A percentile compares a stretch with the other conserved stretches of the same genome.
These are phyloP conservation scores for Curvularia verruculosa DNA, from an alignment of 2,329 filamentous ascomycete genomes.

Conservation along the genomic window DNA sequence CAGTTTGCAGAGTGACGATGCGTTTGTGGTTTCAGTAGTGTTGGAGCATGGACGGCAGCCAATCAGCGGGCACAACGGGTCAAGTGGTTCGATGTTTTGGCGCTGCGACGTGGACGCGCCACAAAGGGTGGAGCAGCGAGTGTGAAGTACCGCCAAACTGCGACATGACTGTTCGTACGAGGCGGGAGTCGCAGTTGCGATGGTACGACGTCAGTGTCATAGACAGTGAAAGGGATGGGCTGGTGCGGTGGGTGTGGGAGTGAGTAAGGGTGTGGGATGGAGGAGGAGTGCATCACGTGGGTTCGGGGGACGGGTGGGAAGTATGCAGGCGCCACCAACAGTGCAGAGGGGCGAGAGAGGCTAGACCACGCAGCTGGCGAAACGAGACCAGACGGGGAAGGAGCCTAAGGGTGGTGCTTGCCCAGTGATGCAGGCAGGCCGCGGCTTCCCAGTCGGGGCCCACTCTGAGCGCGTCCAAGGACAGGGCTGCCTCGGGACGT, in stretches of 20 bases:
- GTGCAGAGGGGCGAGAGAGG: conserved; percentile 12
- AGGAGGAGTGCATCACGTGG: background rate
- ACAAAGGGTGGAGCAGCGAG: conserved; percentile 8
- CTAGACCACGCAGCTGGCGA: conserved; percentile 19
- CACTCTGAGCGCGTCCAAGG: conserved; percentile 3
- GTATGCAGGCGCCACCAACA: conserved; percentile 20
- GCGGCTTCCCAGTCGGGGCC: conserved; percentile 16
- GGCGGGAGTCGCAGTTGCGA: background rate
- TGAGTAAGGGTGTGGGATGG: background rate
- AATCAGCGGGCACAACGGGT: conserved; percentile 34
- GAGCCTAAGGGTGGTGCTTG: conserved; percentile 19
- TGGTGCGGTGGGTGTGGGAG: background rate
- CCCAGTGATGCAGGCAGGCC: conserved; percentile 14
- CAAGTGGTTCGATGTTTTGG: conserved; percentile 37
- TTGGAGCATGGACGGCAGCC: conserved; percentile 36
- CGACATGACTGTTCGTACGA: conserved; percentile 1
- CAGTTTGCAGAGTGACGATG: conserved; percentile 38
- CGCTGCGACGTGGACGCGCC: conserved; percentile 27
- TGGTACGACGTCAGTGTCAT: background rate
- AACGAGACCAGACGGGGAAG: conserved; percentile 25
- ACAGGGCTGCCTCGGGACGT: conserved; percentile 4
- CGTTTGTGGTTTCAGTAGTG: conserved; percentile 45
- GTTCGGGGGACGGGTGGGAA: background rate
- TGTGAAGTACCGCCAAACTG: background rate
- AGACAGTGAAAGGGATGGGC: background rate